A percentile compares a stretch with the other conserved stretches of the same genome.
Evolutionary conservation across 2,329 filamentous ascomycete species (phyloP).

Genomic region (Aureobasidium subglaciale): DNA sequence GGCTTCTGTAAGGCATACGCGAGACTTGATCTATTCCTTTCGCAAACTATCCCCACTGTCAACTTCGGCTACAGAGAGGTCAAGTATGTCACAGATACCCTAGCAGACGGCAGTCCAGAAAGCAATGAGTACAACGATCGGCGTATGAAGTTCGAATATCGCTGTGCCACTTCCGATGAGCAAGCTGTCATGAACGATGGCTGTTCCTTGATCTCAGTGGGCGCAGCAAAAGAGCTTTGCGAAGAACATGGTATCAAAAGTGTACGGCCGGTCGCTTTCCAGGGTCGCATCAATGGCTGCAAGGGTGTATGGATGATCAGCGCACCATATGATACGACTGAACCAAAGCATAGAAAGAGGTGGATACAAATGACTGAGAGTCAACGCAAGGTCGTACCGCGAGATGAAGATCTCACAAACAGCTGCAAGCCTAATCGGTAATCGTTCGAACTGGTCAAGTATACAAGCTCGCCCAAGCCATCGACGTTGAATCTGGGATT

Average conservation of each 20-base stretch:
- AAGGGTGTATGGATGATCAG: constrained; percentile 71
- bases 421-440: constrained; percentile 44
- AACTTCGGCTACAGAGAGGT: constrained; percentile 34
- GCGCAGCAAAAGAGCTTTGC: constrained; percentile 49
- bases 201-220: constrained; percentile 57
- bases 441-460: constrained; percentile 57
- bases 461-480: constrained; percentile 41
- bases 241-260: constrained; percentile 41
- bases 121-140: constrained; percentile 31
- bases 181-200: constrained; percentile 44
- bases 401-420: constrained; percentile 40
- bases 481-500: constrained; percentile 61
- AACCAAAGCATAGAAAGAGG: constrained; percentile 34
- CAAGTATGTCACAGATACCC: constrained; percentile 24
- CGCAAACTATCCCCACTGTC: constrained; percentile 32
- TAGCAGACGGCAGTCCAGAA: constrained; percentile 30
- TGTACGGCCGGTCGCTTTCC: constrained; percentile 57
- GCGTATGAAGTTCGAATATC: constrained; percentile 21
- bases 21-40: constrained; percentile 36
- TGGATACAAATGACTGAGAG: constrained; percentile 62
- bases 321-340: constrained; percentile 36
- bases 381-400: constrained; percentile 58
- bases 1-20: constrained; percentile 36
- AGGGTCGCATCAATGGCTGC: constrained; percentile 63
- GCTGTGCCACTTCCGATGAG: background rate